Base-by-base conservation (phyloP, 2,329 filamentous ascomycete genomes). In the Monilinia fructicola region DNA sequence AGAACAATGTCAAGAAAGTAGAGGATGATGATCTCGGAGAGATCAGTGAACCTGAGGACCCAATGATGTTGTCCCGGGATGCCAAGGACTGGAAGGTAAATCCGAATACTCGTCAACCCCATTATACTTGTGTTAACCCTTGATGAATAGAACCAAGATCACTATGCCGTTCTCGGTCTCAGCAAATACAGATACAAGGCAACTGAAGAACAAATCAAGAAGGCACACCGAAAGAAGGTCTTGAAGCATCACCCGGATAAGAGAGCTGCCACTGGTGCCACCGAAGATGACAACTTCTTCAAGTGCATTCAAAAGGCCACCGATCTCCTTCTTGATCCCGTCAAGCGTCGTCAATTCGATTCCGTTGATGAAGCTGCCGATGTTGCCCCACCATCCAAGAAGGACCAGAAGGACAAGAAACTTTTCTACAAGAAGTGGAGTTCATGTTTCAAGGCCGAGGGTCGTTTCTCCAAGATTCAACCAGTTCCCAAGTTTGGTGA, bases 261-360 rank as follows among this genome's bases (percentile, higher is more conserved):
- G 89, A 96, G 96, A 83, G 95, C 96, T 21, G 95, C 95, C 38
- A 86, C 89, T 58, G 95, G 95, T 69, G 86, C 87, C 75, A 86
- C 87, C 73, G 93, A 98, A 76, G 94, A 97, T 80, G 95, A 99
- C 80, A 92, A 91, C 79, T 99, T 99, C 85, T 99, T 99, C 90
- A 99, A 99, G 86, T 99, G 96, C 81, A 99, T 99, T 79, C 96
- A 99, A 79, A 97, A 97, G 81, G 95, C 95, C 67, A 94, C 90
- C 74, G 95, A 99, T 76, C 86, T 98, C 63, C 90, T 99, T 23
- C 86, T 92, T 65, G 95, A 99, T 82, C 95, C 95, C 62, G 84
- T 89, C 78, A 96, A 92, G 83, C 91, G 95, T 69, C 89, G 93
- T 67, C 95, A 99, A 81, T 99, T 90, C 81, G 95, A 99, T 80